Percentiles rank a stretch among this genome's conserved stretches.
These are phyloP conservation scores for Emmonsia crescens DNA, from an alignment of 2,329 filamentous ascomycete species.

Conservation along the genomic window DNA sequence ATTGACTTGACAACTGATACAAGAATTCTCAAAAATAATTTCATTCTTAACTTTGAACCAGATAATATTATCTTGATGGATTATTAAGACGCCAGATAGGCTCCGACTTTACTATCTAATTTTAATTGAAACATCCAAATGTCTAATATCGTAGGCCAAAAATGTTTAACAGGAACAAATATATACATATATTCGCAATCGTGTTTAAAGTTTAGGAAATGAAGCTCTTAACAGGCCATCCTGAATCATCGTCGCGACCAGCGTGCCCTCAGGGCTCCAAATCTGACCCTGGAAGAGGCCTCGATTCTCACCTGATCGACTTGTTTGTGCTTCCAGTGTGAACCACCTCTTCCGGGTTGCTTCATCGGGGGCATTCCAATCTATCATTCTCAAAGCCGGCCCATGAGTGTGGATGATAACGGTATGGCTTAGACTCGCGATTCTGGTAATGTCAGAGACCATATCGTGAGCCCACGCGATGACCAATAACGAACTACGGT, in stretches of 20 bases:
- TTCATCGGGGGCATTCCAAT: conserved; percentile 20
- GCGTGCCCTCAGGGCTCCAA: conserved; percentile 33
- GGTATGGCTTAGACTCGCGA: conserved; percentile 40
- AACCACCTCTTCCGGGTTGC: conserved; percentile 34
- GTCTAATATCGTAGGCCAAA: background rate
- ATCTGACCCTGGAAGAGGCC: conserved; percentile 38
- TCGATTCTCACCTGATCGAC: conserved; percentile 35
- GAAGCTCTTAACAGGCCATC: conserved; percentile 21
- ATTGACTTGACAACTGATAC: no score
- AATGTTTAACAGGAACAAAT: background rate
- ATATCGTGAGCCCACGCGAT: conserved; percentile 41
- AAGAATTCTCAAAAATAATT: no score
- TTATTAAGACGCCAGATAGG: background rate
- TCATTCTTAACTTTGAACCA: background rate
- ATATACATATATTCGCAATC: background rate
- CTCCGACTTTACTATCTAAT: background rate
- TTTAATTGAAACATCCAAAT: background rate
- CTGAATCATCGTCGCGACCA: conserved; percentile 40
- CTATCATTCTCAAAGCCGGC: conserved; percentile 32
- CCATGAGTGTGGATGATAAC: conserved; percentile 38
- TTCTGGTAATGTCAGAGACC: conserved; percentile 28
- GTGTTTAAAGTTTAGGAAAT: background rate
- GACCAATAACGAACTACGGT: conserved; percentile 45
- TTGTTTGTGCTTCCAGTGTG: conserved; percentile 39
- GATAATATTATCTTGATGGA: background rate